Percentiles rank a stretch among this genome's conserved stretches.
These are phyloP conservation scores for Ophiocordyceps sinensis DNA, from an alignment of 2,329 filamentous ascomycete genomes.

Conservation along the genomic window DNA sequence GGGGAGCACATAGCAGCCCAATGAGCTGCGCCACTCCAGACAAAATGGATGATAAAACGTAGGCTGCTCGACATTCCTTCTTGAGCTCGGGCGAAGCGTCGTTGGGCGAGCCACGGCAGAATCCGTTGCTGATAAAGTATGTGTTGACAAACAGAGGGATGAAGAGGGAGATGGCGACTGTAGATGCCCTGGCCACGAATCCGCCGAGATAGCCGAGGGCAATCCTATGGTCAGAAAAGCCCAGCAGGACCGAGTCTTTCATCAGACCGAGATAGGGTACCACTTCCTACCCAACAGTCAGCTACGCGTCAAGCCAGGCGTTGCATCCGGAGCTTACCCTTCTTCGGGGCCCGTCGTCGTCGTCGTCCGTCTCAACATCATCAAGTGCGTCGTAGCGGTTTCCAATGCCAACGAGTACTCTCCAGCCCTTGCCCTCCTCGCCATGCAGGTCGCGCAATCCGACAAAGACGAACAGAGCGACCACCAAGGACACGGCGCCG, in stretches of 20 bases:
- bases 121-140: conserved; percentile 70
- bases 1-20: conserved; percentile 69
- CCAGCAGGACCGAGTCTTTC: conserved; percentile 50
- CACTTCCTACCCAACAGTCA: conserved; percentile 15
- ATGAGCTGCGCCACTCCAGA: conserved; percentile 81
- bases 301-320: not conserved
- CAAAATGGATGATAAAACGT: conserved; percentile 73
- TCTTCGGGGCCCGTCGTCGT: conserved; percentile 6
- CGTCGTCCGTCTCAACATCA: conserved; percentile 8
- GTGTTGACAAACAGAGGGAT: conserved; percentile 87
- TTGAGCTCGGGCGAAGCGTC: conserved; percentile 63
- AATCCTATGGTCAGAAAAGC: conserved; percentile 63
- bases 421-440: conserved; percentile 66
- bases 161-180: conserved; percentile 88
- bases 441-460: conserved; percentile 57
- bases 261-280: conserved; percentile 47
- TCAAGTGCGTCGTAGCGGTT: conserved; percentile 9
- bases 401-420: conserved; percentile 33
- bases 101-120: conserved; percentile 54
- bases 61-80: conserved; percentile 70
- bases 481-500: conserved; percentile 51
- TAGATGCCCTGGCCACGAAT: conserved; percentile 87
- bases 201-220: conserved; percentile 82
- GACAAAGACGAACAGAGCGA: conserved; percentile 63
- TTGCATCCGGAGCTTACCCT: conserved; percentile 11